Evolutionary conservation across 129 eudicot species (phyloP), one percentile per base, ranked within the genome.

Genomic region (Rutidosis leptorrhynchoides): DNA sequence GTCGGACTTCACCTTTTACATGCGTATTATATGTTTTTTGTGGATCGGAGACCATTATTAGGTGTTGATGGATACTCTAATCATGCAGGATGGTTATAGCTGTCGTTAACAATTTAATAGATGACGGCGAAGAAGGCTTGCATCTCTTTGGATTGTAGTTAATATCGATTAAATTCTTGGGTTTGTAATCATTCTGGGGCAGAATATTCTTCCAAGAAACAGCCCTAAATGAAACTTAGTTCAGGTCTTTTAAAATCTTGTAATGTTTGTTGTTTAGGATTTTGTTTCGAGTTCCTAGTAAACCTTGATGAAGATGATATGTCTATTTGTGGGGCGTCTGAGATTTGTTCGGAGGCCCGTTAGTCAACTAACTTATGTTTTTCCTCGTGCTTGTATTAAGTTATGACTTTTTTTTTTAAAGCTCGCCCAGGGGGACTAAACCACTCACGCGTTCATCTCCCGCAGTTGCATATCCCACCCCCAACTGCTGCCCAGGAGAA

Each of bases 31-130:
- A 40, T 3, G n/a, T 1, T 40, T 40, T 40, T 11, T 40, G 46
- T 40, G 16, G 46, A 1, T 40, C 5, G 46, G 46, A 40, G 46
- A 40, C 46, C 46, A 21, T 49, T 49, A 17, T 49, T 48, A 15
- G 10, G 3, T 5, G 55, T n/a, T 49, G 55, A 49, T 49, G 23
- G 23, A 15, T 28, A 21, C 3, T 17, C 6, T 69, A 25, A 74
- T 48, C 16, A 23, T 77, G 77, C 77, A 81, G 85, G 85, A 52
- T 81, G 74, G 85, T 81, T 40, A 64, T 81, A 55, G 30, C 74
- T 24, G 62, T 77, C 40, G 80, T 81, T 64, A 65, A 81, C 80
- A 62, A 67, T 69, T 74, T 78, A 68, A 68, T 81, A 53, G 80
- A 73, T 63, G 77, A 81, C 3, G 82, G 77, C n/a, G 80, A 75